Evolutionary conservation across 2,329 filamentous ascomycete genomes (phyloP).

Genomic region (Epichloe glyceriae): DNA sequence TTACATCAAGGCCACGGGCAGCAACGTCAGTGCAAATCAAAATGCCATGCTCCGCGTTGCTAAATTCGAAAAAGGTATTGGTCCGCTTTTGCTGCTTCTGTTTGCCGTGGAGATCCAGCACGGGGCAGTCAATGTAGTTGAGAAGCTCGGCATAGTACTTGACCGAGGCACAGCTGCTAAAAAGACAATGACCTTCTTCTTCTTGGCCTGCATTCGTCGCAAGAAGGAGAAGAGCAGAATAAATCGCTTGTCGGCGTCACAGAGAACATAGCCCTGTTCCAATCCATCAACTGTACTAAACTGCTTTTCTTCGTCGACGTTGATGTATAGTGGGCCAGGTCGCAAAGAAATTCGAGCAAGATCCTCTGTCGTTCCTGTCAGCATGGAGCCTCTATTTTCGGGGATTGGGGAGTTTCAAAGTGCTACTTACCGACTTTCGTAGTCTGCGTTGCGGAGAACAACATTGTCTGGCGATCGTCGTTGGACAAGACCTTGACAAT

Average conservation of each 20-base stretch:
- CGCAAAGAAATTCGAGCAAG: constrained; percentile 86
- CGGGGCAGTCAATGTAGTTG: constrained; percentile 92
- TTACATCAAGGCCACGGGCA: constrained; percentile 76
- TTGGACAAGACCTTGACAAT: constrained; percentile 90
- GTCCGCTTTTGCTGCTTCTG: constrained; percentile 99
- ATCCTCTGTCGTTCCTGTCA: constrained; percentile 45
- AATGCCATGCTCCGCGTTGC: constrained; percentile 62
- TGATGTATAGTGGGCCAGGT: constrained; percentile 88
- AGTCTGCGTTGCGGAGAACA: constrained; percentile 98
- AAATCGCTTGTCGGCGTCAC: constrained; percentile 89
- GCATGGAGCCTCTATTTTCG: not conserved
- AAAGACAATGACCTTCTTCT: constrained; percentile 98
- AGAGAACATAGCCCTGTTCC: constrained; percentile 91
- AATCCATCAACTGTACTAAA: constrained; percentile 86
- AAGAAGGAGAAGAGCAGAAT: constrained; percentile 88
- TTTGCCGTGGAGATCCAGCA: constrained; percentile 80
- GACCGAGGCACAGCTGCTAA: constrained; percentile 86
- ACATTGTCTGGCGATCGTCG: constrained; percentile 81
- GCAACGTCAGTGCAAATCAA: constrained; percentile 96
- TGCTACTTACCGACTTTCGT: constrained; percentile 58
- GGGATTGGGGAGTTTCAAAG: not conserved
- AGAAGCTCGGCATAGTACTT: constrained; percentile 93
- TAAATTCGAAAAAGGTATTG: constrained; percentile 95
- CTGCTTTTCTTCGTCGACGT: constrained; percentile 82
- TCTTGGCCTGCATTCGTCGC: constrained; percentile 60